phyloP scores from a whole-genome alignment of 2,329 filamentous ascomycete genomes.

The Alternaria sp. region DNA sequence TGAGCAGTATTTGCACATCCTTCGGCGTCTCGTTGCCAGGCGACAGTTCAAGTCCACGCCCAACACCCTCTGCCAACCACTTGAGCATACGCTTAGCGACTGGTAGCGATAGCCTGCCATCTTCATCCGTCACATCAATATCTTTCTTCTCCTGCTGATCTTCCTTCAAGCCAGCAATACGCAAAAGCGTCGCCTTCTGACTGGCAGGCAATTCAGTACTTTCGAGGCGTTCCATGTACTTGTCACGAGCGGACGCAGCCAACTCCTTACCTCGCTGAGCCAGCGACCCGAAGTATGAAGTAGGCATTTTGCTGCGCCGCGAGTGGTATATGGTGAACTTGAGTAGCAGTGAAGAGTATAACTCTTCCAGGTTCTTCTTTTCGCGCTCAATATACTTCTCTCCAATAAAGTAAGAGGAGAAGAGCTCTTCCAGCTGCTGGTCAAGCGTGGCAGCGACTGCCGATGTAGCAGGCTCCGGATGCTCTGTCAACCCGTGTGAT shows the following conservation, averaged over 20 bases:
- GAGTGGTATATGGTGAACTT: constrained; percentile 97
- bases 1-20: constrained; percentile 85
- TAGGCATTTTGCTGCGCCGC: constrained; percentile 83
- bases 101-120: constrained; percentile 81
- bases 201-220: constrained; percentile 87
- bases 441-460: constrained; percentile 78
- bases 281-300: constrained; percentile 90
- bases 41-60: constrained; percentile 88
- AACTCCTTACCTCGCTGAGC: constrained; percentile 90
- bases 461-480: constrained; percentile 88
- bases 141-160: constrained; percentile 80
- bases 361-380: constrained; percentile 74
- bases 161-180: constrained; percentile 82
- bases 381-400: constrained; percentile 72
- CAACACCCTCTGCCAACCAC: constrained; percentile 95
- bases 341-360: constrained; percentile 92
- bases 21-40: constrained; percentile 89
- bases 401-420: constrained; percentile 71
- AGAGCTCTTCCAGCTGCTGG: constrained; percentile 71
- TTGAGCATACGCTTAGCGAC: constrained; percentile 98
- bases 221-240: constrained; percentile 87
- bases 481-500: constrained; percentile 90
- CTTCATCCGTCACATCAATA: constrained; percentile 88
- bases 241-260: constrained; percentile 85
- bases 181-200: constrained; percentile 88